phyloP scores from a whole-genome alignment of 108 stramenopile genomes.

The Aureococcus anophagefferens region DNA sequence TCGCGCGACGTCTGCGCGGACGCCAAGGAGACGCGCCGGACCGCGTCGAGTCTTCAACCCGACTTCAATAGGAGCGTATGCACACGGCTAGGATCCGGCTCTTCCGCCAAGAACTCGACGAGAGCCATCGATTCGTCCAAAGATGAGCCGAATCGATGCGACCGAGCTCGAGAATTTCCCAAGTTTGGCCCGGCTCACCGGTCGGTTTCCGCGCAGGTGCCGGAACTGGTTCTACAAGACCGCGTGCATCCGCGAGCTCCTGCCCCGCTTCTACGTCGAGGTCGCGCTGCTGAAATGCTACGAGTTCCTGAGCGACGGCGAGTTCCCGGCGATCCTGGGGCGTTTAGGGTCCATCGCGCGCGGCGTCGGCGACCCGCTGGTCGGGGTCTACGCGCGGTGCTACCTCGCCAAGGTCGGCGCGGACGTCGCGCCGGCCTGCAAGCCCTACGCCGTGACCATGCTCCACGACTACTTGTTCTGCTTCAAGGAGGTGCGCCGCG shows the following conservation, averaged over 20 bases:
- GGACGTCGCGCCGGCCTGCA: not conserved
- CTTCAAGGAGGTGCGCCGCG: constrained; percentile 4
- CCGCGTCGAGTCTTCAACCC: too few species aligned
- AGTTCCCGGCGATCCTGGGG: constrained; percentile 21
- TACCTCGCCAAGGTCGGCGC: constrained; percentile 32
- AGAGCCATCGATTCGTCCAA: too few species aligned
- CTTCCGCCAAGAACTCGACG: too few species aligned
- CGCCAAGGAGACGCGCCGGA: constrained; percentile 35
- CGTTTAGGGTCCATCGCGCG: constrained; percentile 29
- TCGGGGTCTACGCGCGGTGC: constrained; percentile 32
- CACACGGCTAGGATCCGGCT: too few species aligned
- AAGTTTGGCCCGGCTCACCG: too few species aligned
- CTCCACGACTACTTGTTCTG: constrained; percentile 31
- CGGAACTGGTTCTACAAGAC: constrained; percentile 53
- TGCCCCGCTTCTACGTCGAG: constrained; percentile 45
- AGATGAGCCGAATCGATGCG: too few species aligned
- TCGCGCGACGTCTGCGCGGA: constrained; percentile 21
- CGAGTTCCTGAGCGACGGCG: constrained; percentile 34
- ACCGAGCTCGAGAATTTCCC: too few species aligned
- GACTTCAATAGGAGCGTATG: too few species aligned
- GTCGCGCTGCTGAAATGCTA: constrained; percentile 28
- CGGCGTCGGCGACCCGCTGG: constrained; percentile 42
- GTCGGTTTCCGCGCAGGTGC: too few species aligned
- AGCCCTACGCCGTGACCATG: constrained; percentile 16
- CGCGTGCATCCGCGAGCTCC: constrained; percentile 41